These are phyloP conservation scores for Moesziomyces sp. DNA, from an alignment of 1,284 basidiomycete species.

Conservation along the genomic window DNA sequence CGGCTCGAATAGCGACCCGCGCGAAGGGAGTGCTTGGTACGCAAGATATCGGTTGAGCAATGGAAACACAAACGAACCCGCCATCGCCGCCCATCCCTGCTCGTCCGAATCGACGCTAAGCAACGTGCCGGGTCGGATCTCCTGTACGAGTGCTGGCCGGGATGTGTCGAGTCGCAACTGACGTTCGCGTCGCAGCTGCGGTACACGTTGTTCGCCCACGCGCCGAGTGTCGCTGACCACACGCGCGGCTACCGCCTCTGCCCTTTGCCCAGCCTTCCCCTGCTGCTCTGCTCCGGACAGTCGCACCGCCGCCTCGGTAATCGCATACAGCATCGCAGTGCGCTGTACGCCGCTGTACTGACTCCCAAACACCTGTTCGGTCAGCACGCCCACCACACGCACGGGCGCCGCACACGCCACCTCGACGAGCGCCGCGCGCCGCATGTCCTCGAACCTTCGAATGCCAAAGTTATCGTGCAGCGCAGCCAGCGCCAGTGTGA, in stretches of 20 bases:
- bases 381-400: conserved; percentile 76
- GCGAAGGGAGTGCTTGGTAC: conserved; percentile 9
- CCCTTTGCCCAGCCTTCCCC: conserved; percentile 1
- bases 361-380: conserved; percentile 90
- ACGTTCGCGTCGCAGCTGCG: conserved; percentile 20
- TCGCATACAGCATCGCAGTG: conserved; percentile 82
- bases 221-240: conserved; percentile 11
- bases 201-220: conserved; percentile 42
- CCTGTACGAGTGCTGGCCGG: background rate
- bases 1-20: conserved; percentile 78
- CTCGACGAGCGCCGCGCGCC: conserved; percentile 81
- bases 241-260: conserved; percentile 7
- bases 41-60: conserved; percentile 88
- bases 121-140: no score
- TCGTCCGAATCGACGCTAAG: background rate
- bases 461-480: conserved; percentile 86
- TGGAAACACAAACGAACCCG: conserved; percentile 74
- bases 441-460: conserved; percentile 79
- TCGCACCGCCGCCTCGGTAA: conserved; percentile 86
- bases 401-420: conserved; percentile 81
- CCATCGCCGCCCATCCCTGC: conserved; percentile 19
- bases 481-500: conserved; percentile 78
- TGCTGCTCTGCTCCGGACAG: conserved; percentile 71
- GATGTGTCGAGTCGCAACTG: conserved; percentile 3
- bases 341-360: conserved; percentile 89